phyloP scores from a whole-genome alignment of 768 basidiomycete species.

The Suillus americanus region DNA sequence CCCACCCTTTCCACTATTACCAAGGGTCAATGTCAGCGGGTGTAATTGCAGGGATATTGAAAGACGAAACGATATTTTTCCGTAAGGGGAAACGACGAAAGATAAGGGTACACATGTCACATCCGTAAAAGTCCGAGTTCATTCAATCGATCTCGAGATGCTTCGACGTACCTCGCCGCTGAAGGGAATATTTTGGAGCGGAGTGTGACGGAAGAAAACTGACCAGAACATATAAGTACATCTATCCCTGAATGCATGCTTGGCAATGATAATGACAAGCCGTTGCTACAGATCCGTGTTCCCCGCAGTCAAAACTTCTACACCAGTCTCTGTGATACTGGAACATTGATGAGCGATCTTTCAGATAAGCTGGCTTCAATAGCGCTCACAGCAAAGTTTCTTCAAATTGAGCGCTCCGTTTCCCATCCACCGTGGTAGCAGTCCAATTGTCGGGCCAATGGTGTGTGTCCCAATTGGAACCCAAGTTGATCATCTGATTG shows the following conservation, averaged over 20 bases:
- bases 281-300: slow-evolving; percentile 22
- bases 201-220: slow-evolving; percentile 13
- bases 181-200: slow-evolving; percentile 19
- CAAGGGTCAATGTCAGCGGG: slow-evolving; percentile 24
- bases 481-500: slow-evolving; percentile 87
- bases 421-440: slow-evolving; percentile 88
- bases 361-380: background rate
- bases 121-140: slow-evolving; percentile 11
- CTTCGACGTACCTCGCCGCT: slow-evolving; percentile 26
- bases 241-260: background rate
- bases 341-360: background rate
- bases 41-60: background rate
- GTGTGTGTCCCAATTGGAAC: slow-evolving; percentile 68
- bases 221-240: background rate
- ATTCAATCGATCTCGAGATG: slow-evolving; percentile 16
- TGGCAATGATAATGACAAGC: background rate
- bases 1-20: slow-evolving; percentile 29
- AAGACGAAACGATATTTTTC: slow-evolving; percentile 24
- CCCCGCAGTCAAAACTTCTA: slow-evolving; percentile 80
- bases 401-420: slow-evolving; percentile 93
- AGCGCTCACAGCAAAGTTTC: slow-evolving; percentile 86
- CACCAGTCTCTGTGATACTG: slow-evolving; percentile 90
- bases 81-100: slow-evolving; percentile 24
- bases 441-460: slow-evolving; percentile 99
- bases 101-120: slow-evolving; percentile 35